A percentile compares a stretch with the other conserved stretches of the same genome.
Evolutionary conservation across 306 rosid species (phyloP).

Genomic region (Geum urbanum): DNA sequence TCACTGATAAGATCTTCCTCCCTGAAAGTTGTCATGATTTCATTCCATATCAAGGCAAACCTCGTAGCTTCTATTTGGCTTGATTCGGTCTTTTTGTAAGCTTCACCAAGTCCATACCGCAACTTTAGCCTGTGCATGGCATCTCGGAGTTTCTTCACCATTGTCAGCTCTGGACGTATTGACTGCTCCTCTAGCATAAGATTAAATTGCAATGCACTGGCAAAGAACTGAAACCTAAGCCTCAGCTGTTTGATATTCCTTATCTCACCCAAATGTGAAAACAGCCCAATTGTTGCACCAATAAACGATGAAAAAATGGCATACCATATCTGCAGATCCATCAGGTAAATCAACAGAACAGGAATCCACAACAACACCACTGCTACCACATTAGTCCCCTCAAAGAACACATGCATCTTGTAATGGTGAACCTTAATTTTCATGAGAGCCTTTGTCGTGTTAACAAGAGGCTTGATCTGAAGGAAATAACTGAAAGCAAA

Average conservation of each 20-base stretch:
- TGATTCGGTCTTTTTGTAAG: slow-evolving; percentile 70
- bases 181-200: slow-evolving; percentile 66
- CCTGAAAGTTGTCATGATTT: slow-evolving; percentile 76
- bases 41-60: slow-evolving; percentile 97
- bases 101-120: slow-evolving; percentile 76
- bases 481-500: slow-evolving; percentile 79
- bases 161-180: slow-evolving; percentile 32
- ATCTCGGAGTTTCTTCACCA: slow-evolving; percentile 71
- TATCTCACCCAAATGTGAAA: slow-evolving; percentile 92
- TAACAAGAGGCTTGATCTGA: slow-evolving; percentile 83
- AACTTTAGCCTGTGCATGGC: slow-evolving; percentile 69
- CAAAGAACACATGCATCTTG: slow-evolving; percentile 76
- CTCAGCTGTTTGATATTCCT: slow-evolving; percentile 70
- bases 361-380: slow-evolving; percentile 75
- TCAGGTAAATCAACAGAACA: slow-evolving; percentile 70
- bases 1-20: slow-evolving; percentile 92
- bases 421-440: slow-evolving; percentile 21
- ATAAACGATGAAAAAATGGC: slow-evolving; percentile 59
- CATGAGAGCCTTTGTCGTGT: slow-evolving; percentile 66
- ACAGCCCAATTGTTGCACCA: slow-evolving; percentile 67
- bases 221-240: slow-evolving; percentile 91
- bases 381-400: slow-evolving; percentile 55
- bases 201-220: slow-evolving; percentile 85
- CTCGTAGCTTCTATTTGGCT: slow-evolving; percentile 72
- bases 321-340: slow-evolving; percentile 97